Base-by-base conservation (phyloP, 768 basidiomycete genomes). In the Leccinum longicurvipes region DNA sequence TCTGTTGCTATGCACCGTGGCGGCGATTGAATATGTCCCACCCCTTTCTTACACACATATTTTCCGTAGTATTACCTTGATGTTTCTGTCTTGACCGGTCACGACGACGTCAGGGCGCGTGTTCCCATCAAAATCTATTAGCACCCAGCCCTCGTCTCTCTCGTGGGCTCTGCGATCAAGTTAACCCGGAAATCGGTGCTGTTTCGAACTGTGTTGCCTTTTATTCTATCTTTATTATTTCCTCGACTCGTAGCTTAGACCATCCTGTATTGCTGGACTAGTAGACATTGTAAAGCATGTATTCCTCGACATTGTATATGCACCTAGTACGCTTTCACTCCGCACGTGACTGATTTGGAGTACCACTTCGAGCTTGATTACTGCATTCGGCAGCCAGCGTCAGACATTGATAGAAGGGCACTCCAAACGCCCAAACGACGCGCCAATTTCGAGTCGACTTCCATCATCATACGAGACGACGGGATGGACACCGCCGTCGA, bases 11-110 rank as follows among this genome's bases (percentile, higher is more conserved):
- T 58, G 27, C 31, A 39, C 36, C 19, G 25, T 23, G 21, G 15
- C 19, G 24, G 55, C 63, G 50, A 57, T 57, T 28, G 17, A 51
- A 51, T 34, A 44, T 15, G 19, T 39, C 61, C 66, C 19, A 53
- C 48, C 7, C 23, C 6, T 6, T 46, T 25, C 36, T 60, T 27
- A 21, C 11, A n/a, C n/a, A n/a, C n/a, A 23, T 21, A 19, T 44
- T 21, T 7, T 24, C 7, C 15, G 14, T 63, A 90, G 88, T 89
- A 89, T 71, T 89, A 87, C 66, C 72, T 89, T 53, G 86, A 89
- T 55, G 77, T 87, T 29, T 85, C 85, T 49, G 86, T 89, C 39
- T 71, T 85, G 44, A 73, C 85, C 39, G 82, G 82, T 17, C 81
- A 83, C 61, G 85, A 88, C 61, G 79, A 82, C 56, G 68, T 83